Percentiles rank a stretch among this genome's conserved stretches.
Conservation (phyloP, 345 rosid genomes). For the Rubroshorea leprosula region DNA sequence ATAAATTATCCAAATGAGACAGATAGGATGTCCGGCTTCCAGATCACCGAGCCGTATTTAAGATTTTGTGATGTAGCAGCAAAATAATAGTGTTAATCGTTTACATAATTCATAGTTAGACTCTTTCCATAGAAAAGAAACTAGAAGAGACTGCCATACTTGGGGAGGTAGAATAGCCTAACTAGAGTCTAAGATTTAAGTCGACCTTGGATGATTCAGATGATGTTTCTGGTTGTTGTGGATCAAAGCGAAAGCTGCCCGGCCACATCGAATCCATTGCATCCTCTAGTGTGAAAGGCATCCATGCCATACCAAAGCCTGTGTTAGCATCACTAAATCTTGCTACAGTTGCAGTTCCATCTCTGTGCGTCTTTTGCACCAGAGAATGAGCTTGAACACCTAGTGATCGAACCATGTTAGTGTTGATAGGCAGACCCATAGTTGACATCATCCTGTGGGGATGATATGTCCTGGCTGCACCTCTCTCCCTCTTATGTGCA, state of each 20-base stretch:
- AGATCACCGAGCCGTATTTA: too few species aligned
- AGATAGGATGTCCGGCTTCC: too few species aligned
- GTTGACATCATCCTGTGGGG: conserved; percentile 55
- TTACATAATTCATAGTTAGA: too few species aligned
- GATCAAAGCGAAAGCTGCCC: conserved; percentile 64
- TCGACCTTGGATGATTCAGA: conserved; percentile 42
- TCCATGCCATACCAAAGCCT: conserved; percentile 31
- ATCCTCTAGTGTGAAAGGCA: conserved; percentile 35
- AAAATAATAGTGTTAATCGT: too few species aligned
- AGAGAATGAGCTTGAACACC: conserved; percentile 53
- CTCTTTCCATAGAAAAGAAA: conserved; percentile 5
- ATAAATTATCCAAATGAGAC: too few species aligned
- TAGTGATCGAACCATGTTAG: conserved; percentile 40
- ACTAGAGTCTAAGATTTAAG: conserved; percentile 55
- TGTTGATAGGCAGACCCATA: conserved; percentile 35
- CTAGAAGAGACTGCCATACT: conserved; percentile 15
- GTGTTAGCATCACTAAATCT: conserved; percentile 36
- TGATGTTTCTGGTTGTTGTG: conserved; percentile 30
- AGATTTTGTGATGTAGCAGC: too few species aligned
- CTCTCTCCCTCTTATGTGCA: conserved; percentile 77
- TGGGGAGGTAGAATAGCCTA: conserved; percentile 10
- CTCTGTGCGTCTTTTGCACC: conserved; percentile 45
- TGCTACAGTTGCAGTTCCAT: conserved; percentile 34
- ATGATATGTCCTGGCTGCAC: conserved; percentile 54
- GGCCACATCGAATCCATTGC: conserved; percentile 57